Conservation (phyloP, 1,139 yeast species). For the Pichia sp. region DNA sequence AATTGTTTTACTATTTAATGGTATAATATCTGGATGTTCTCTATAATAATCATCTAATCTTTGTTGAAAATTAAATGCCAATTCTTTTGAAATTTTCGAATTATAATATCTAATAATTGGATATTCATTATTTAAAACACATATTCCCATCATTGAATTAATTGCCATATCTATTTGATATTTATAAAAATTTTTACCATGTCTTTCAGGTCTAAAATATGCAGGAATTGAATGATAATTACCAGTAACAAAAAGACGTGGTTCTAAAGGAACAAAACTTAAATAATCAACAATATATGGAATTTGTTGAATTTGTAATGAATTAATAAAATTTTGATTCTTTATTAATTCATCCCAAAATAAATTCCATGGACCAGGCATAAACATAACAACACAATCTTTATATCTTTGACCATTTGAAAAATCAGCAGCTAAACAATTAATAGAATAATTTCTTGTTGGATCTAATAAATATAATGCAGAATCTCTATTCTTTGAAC, state of each 20-base stretch:
- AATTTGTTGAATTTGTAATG: slow-evolving; percentile 13
- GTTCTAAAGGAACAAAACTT: slow-evolving; percentile 26
- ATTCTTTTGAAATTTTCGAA: slow-evolving; percentile 58
- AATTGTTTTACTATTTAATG: slow-evolving; percentile 55
- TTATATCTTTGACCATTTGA: slow-evolving; percentile 50
- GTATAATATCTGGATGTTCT: slow-evolving; percentile 57
- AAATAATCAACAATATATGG: slow-evolving; percentile 23
- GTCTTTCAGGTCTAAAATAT: slow-evolving; percentile 65
- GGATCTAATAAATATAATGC: slow-evolving; percentile 60
- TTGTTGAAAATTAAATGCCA: slow-evolving; percentile 68
- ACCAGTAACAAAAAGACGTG: slow-evolving; percentile 26
- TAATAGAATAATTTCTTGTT: slow-evolving; percentile 40
- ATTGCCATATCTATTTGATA: slow-evolving; percentile 58
- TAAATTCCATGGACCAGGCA: slow-evolving; percentile 42
- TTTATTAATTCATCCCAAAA: slow-evolving; percentile 20
- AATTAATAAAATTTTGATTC: slow-evolving; percentile 18
- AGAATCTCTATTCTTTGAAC: slow-evolving; percentile 42
- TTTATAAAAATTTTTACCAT: slow-evolving; percentile 57
- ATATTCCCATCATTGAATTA: slow-evolving; percentile 55
- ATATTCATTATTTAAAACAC: slow-evolving; percentile 79
- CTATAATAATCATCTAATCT: slow-evolving; percentile 74
- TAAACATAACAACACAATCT: slow-evolving; percentile 49
- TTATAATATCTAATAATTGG: slow-evolving; percentile 82
- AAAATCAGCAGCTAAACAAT: slow-evolving; percentile 57
- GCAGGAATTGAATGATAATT: slow-evolving; percentile 56